Evolutionary conservation across 2,329 filamentous ascomycete species (phyloP), one percentile per base, ranked within the genome.

Genomic region (Orbilia brochopaga): DNA sequence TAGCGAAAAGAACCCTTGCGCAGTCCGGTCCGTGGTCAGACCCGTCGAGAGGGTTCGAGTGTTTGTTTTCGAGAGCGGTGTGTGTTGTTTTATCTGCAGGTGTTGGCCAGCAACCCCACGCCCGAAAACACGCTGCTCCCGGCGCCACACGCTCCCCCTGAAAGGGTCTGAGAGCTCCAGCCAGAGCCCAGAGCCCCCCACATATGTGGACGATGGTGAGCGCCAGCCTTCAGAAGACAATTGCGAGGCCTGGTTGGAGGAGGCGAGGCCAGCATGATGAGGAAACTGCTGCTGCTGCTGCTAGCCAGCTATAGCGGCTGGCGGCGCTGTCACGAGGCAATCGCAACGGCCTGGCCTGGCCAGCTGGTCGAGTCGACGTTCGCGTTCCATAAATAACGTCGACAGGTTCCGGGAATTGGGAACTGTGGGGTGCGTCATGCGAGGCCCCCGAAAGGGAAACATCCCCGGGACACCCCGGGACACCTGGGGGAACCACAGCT

Each of bases 361-460:
- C 46, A 59, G 54, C n/a, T n/a, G n/a, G n/a, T n/a, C n/a, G n/a
- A n/a, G n/a, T n/a, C 63, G 63, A 61, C 30, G 58, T 52, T 52
- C 58, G 62, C 58, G 66, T 70, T 64, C 66, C 66, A 63, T 63
- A 64, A 63, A 70, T 70, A 63, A 70, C 53, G 57, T 60, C 27
- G 27, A 59, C 48, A 27, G 58, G 53, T 59, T 70, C 59, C 59
- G 54, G 66, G 66, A 70, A 63, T 70, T 70, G 65, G 65, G 65
- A 69, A 69, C 57, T 70, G 66, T 58, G 66, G 66, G 66, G 66
- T 70, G 66, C 66, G 50, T 70, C 59, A 70, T 70, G 66, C 66
- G 59, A 58, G 66, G 60, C 59, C 66, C 57, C 66, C 66, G 62
- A 60, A 70, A 70, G 53, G 63, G 58, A 48, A 58, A 44, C 58